Evolutionary conservation across 1,139 yeast genomes (phyloP).

Genomic region (Arxiozyma bovina): DNA sequence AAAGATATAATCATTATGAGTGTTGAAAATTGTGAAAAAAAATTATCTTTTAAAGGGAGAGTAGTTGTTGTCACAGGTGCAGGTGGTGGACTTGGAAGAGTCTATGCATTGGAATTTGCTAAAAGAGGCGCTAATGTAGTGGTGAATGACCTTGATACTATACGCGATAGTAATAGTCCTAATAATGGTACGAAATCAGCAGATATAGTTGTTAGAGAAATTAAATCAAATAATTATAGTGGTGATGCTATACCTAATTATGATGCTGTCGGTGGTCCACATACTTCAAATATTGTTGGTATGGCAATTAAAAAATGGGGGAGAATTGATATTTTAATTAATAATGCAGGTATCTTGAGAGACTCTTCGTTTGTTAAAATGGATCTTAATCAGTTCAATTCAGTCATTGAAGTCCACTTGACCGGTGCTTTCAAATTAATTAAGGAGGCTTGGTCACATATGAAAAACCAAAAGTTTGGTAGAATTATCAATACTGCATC

Average conservation of each 20-base stretch:
- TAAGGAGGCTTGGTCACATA: conserved; percentile 87
- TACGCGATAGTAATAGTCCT: conserved; percentile 59
- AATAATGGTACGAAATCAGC: conserved; percentile 58
- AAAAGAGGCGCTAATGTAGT: conserved; percentile 90
- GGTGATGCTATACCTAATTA: conserved; percentile 91
- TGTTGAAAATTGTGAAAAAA: background rate
- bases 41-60: conserved; percentile 50
- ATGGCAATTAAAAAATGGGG: conserved; percentile 86
- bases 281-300: conserved; percentile 76
- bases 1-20: background rate
- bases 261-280: conserved; percentile 68
- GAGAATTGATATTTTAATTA: conserved; percentile 77
- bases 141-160: conserved; percentile 83
- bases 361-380: conserved; percentile 61
- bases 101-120: conserved; percentile 82
- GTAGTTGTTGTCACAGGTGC: conserved; percentile 94
- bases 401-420: conserved; percentile 79
- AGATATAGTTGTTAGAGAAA: conserved; percentile 81
- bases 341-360: conserved; percentile 91
- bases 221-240: conserved; percentile 46
- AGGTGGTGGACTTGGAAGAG: conserved; percentile 92
- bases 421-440: conserved; percentile 84
- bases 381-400: conserved; percentile 69
- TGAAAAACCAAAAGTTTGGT: conserved; percentile 78
- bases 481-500: conserved; percentile 87